Conservation (phyloP, 768 basidiomycete species). For the Termitomyces titanicus region DNA sequence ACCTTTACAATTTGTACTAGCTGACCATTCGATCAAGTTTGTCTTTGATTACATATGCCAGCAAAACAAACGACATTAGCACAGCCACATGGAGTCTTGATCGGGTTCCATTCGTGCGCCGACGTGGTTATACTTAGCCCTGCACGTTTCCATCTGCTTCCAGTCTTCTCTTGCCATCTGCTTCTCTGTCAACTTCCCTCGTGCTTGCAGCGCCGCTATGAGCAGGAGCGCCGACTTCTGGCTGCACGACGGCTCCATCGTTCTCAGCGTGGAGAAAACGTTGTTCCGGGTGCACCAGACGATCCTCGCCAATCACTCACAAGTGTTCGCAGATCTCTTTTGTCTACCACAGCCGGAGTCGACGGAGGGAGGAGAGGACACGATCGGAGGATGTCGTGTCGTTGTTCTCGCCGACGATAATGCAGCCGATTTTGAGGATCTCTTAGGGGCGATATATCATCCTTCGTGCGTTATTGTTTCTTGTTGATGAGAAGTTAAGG, state of each 20-base stretch:
- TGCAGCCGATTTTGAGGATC: conserved; percentile 42
- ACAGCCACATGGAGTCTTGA: neutral
- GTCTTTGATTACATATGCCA: neutral
- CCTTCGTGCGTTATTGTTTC: conserved; percentile 31
- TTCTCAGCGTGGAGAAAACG: conserved; percentile 34
- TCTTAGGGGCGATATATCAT: conserved; percentile 51
- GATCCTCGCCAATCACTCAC: conserved; percentile 50
- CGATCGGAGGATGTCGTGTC: conserved; percentile 47
- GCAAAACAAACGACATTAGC: too few species aligned
- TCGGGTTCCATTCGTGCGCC: neutral
- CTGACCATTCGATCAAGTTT: neutral
- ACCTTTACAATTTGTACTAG: too few species aligned
- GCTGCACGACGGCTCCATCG: conserved; percentile 44
- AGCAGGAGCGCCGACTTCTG: conserved; percentile 29
- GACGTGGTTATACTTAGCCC: neutral
- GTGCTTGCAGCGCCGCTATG: neutral
- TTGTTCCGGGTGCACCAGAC: conserved; percentile 45
- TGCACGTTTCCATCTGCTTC: neutral
- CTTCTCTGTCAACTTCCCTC: neutral
- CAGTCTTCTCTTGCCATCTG: neutral
- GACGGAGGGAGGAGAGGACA: conserved; percentile 22
- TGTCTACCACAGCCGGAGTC: conserved; percentile 46
- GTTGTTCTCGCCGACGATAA: conserved; percentile 43
- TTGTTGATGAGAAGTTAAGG: neutral
- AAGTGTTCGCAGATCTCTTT: conserved; percentile 63